Evolutionary conservation across 2,329 filamentous ascomycete species (phyloP).

Genomic region (Colletotrichum sansevieriae): DNA sequence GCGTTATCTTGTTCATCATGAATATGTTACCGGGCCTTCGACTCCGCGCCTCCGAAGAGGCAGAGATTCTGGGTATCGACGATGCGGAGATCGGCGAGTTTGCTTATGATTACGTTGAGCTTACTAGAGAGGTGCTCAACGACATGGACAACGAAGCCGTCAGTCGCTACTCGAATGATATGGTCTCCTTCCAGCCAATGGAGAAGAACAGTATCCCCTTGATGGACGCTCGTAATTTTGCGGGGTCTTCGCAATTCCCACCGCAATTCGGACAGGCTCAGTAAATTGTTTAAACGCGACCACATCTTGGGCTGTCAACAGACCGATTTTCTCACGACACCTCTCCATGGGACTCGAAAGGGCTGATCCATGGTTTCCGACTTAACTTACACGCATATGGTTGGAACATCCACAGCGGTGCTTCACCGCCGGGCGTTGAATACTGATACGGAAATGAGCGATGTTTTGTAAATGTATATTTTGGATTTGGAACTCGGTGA

Average conservation of each 20-base stretch:
- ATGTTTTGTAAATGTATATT: conserved; percentile 16
- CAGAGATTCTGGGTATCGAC: conserved; percentile 87
- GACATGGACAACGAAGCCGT: conserved; percentile 60
- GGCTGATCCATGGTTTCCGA: background rate
- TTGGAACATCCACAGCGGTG: background rate
- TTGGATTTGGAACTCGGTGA: conserved; percentile 26
- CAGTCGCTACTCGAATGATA: conserved; percentile 59
- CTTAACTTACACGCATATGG: background rate
- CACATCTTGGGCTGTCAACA: too few species aligned
- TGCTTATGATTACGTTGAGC: conserved; percentile 94
- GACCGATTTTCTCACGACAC: too few species aligned
- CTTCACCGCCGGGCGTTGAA: background rate
- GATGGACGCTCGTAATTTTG: conserved; percentile 59
- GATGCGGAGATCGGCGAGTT: conserved; percentile 94
- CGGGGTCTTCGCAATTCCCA: conserved; percentile 50
- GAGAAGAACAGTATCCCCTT: conserved; percentile 65
- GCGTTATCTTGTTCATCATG: conserved; percentile 83
- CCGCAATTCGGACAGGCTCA: conserved; percentile 40
- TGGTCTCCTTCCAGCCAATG: conserved; percentile 55
- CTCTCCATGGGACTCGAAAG: too few species aligned
- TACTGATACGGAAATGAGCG: conserved; percentile 21
- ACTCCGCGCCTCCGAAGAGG: conserved; percentile 80
- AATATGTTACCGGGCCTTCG: conserved; percentile 82
- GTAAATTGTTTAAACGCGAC: background rate
- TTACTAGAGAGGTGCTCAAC: conserved; percentile 71